Evolutionary conservation across 2,329 filamentous ascomycete species (phyloP).

Genomic region (Penicillium sp.): DNA sequence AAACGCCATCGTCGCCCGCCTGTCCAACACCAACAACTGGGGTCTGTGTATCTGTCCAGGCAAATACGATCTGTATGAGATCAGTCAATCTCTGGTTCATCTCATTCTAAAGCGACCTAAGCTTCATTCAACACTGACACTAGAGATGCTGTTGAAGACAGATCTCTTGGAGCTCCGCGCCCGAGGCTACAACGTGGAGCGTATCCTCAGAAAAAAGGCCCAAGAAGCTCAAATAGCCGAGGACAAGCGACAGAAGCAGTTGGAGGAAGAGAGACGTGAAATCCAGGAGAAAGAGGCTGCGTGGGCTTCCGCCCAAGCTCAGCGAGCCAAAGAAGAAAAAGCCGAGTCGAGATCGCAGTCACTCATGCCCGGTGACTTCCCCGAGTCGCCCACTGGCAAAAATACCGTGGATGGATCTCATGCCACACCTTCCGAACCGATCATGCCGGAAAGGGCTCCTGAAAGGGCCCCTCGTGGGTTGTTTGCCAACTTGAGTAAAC

Average conservation of each 20-base stretch:
- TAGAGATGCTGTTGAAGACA: slow-evolving; percentile 84
- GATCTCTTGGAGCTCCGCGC: slow-evolving; percentile 75
- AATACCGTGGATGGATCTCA: slow-evolving; percentile 17
- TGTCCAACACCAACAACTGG: slow-evolving; percentile 53
- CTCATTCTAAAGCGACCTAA: slow-evolving; percentile 75
- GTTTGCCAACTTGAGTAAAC: slow-evolving; percentile 63
- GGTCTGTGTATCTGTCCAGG: slow-evolving; percentile 70
- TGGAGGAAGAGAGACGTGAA: slow-evolving; percentile 66
- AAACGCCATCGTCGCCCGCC: slow-evolving; percentile 62
- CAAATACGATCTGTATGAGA: slow-evolving; percentile 79
- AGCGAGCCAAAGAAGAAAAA: slow-evolving; percentile 25
- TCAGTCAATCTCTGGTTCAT: slow-evolving; percentile 79
- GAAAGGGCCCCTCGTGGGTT: slow-evolving; percentile 52
- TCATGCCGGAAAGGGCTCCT: slow-evolving; percentile 42
- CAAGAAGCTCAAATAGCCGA: slow-evolving; percentile 84
- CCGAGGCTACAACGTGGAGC: slow-evolving; percentile 93
- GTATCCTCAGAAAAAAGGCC: slow-evolving; percentile 81
- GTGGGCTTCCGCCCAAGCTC: slow-evolving; percentile 42
- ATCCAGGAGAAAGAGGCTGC: slow-evolving; percentile 57
- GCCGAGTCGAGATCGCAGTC: slow-evolving; percentile 33
- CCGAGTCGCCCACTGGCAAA: slow-evolving; percentile 56
- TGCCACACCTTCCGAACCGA: slow-evolving; percentile 17
- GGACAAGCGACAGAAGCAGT: slow-evolving; percentile 65
- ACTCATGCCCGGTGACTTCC: slow-evolving; percentile 70
- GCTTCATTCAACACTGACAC: slow-evolving; percentile 80